These are phyloP conservation scores for Mortierella hygrophila DNA, from an alignment of 192 early-diverging fungal species.

Conservation along the genomic window DNA sequence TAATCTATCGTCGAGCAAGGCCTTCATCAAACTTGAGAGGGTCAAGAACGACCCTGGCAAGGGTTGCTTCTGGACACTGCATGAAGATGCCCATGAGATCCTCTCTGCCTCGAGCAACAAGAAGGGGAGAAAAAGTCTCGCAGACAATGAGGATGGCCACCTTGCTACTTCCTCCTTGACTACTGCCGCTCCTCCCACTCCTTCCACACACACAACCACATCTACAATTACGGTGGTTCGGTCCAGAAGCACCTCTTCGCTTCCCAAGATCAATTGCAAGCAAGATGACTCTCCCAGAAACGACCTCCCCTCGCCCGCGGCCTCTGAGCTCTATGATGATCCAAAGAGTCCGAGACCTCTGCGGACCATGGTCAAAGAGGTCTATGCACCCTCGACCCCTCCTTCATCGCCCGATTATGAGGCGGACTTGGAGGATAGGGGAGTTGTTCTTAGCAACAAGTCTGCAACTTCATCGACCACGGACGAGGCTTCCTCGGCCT, in stretches of 20 bases:
- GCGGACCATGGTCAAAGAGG: constrained; percentile 37
- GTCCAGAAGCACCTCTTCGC: background rate
- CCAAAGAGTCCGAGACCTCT: constrained; percentile 24
- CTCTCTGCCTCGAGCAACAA: constrained; percentile 57
- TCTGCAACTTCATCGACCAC: background rate
- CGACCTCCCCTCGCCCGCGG: constrained; percentile 32
- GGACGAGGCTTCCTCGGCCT: background rate
- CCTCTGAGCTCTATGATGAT: constrained; percentile 38
- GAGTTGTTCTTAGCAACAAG: background rate
- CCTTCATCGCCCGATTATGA: constrained; percentile 31
- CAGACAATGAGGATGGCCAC: background rate
- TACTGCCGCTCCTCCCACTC: background rate
- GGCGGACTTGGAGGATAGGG: constrained; percentile 1
- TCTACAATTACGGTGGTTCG: background rate
- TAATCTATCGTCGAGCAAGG: constrained; percentile 88
- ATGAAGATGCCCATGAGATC: background rate
- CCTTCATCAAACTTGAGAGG: constrained; percentile 81
- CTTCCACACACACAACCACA: background rate
- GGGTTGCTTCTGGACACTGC: constrained; percentile 78
- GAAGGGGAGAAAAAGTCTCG: constrained; percentile 35
- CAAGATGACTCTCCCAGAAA: background rate
- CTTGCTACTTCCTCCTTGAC: background rate
- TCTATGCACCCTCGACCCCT: constrained; percentile 38
- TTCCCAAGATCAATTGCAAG: constrained; percentile 20
- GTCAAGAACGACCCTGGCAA: constrained; percentile 72